Base-by-base conservation (phyloP, 805 yeast genomes). In the Lachancea nothofagi region DNA sequence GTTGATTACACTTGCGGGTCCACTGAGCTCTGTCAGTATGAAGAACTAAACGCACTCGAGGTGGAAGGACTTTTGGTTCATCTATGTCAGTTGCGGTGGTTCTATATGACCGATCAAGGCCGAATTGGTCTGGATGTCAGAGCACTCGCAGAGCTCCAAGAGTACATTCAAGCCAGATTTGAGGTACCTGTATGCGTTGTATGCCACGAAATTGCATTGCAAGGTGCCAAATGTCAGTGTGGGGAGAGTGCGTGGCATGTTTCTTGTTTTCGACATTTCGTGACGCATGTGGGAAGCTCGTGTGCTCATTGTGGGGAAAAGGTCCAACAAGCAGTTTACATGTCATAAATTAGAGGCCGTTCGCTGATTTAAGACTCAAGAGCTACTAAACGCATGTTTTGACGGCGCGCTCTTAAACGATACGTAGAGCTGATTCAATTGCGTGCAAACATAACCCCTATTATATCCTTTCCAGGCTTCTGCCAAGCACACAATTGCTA, bases 261-360 rank as follows among this genome's bases (percentile, higher is more conserved):
- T 4, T 59, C 57, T 28, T 59, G 64, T 37, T 55, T 53, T 38
- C 52, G 53, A 29, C 61, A 59, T 39, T 47, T 54, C 33, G 30
- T 55, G n/a, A 38, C 48, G 5, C 63, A 58, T 41, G 49, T 54
- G 3, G 44, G 53, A 29, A 38, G 45, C 23, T 31, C 44, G 14
- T 59, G 62, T 38, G 40, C 29, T 7, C 15, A 23, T 12, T 39
- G 46, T 20, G 37, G 28, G 10, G 40, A 49, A 12, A 35, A 55
- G 21, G n/a, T 51, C 21, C 38, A 39, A 24, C 33, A 50, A 25
- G 55, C 55, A 12, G 36, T 55, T 23, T 55, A 54, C 43, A 45
- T 56, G 21, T 29, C 49, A 35, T 54, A 43, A 35, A 24, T n/a
- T n/a, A 18, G 19, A 28, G 13, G 15, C 14, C 7, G 14, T 19